Evolutionary conservation across 2,329 filamentous ascomycete species (phyloP), one percentile per base, ranked within the genome.

Genomic region (Colletotrichum orchidophilum): DNA sequence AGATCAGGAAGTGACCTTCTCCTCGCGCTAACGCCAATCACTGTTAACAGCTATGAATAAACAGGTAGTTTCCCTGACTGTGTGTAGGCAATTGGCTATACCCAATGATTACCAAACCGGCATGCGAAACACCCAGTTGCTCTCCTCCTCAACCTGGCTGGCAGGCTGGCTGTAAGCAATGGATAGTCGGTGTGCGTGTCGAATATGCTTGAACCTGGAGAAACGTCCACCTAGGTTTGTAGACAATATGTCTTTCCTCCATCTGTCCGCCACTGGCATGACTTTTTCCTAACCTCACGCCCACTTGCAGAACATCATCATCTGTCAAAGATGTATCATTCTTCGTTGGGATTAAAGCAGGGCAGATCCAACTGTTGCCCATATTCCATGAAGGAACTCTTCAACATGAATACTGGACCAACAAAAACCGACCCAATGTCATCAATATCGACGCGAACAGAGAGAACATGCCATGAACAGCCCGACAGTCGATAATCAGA

Each of bases 311-410:
- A 26, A 31, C 31, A 63, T 29, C 57, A 11, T 31, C 46, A 54
- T 68, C 35, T 15, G 5, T 59, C 24, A 18, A 63, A 53, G 9
- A 46, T 15, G 53, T 63, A 59, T 57, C 50, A 57, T 26, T 58
- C 64, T 68, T 58, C 69, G 69, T 71, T 71, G 69, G 46, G 69
- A 60, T 31, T 18, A 52, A 58, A 21, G 26, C 58, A 35, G 42
- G 53, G 29, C 42, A 69, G 58, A 39, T 49, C 46, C 58, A 62
- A 59, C 42, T 46, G 18, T 18, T 49, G 54, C 31, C 31, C 24
- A 49, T 42, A 63, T 68, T 35, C 21, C 53, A 53, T 24, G 24
- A 18, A 46, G 26, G 46, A 9, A n/a, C 58, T 13, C n/a, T 31
- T 46, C 49, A 18, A 27, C 46, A 26, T 21, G 29, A 9, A 27